Conservation (phyloP, 108 stramenopile genomes). For the Pseudonitzschia delicatissima region DNA sequence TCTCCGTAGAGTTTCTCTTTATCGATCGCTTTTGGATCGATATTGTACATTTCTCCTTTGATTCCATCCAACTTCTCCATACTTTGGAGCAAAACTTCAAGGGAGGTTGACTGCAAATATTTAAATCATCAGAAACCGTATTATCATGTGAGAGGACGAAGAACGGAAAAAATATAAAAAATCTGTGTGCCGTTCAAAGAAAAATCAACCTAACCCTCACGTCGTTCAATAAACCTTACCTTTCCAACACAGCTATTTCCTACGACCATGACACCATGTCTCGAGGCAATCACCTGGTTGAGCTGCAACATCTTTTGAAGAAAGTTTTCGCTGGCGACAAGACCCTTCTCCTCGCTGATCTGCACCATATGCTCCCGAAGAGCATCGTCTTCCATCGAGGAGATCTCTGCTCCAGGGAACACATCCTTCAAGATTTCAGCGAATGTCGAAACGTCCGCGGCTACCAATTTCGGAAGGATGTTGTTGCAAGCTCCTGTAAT, state of each 20-base stretch:
- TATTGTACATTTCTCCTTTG: constrained; percentile 89
- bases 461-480: constrained; percentile 96
- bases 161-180: background rate
- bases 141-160: background rate
- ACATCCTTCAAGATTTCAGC: constrained; percentile 78
- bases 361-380: constrained; percentile 59
- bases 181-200: background rate
- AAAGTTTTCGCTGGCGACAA: constrained; percentile 74
- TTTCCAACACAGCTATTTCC: constrained; percentile 82
- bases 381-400: constrained; percentile 77
- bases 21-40: constrained; percentile 95
- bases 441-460: constrained; percentile 87
- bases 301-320: constrained; percentile 95
- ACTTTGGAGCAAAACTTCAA: constrained; percentile 73
- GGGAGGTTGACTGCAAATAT: constrained; percentile 48
- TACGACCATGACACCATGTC: constrained; percentile 96
- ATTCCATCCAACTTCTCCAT: constrained; percentile 83
- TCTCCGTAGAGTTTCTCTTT: constrained; percentile 93
- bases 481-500: constrained; percentile 93
- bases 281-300: constrained; percentile 91
- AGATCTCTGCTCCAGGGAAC: constrained; percentile 84
- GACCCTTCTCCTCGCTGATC: constrained; percentile 60
- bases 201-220: no score
- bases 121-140: constrained; percentile 43
- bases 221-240: background rate